These are phyloP conservation scores for Bigelowiella natans DNA, from an alignment of 78 protist genomes.

Conservation along the genomic window DNA sequence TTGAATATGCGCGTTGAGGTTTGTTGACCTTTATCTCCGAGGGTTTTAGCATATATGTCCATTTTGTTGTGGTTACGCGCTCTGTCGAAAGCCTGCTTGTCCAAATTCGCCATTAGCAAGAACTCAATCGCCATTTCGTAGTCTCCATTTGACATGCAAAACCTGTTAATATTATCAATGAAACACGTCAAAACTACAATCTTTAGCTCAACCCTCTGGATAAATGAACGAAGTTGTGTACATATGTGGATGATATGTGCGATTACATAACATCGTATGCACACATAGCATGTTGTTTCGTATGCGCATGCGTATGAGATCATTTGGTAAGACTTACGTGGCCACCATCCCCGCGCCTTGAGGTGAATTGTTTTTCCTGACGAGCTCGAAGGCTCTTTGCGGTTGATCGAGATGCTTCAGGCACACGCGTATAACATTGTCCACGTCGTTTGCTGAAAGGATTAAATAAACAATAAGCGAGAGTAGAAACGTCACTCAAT, in stretches of 20 bases:
- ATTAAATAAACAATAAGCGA: too few relatives aligned
- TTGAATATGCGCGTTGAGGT: too few relatives aligned
- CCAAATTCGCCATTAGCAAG: background rate
- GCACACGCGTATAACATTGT: background rate
- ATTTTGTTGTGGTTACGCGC: background rate
- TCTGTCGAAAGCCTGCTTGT: background rate
- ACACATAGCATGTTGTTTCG: too few relatives aligned
- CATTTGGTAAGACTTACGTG: too few relatives aligned
- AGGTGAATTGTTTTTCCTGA: background rate
- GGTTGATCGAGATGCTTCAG: background rate
- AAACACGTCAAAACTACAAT: too few relatives aligned
- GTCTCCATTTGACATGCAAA: background rate
- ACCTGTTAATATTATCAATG: background rate
- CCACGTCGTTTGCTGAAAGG: background rate
- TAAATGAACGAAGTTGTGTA: too few relatives aligned
- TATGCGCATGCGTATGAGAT: too few relatives aligned
- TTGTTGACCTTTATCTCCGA: background rate
- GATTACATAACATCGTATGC: too few relatives aligned
- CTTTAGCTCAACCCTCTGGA: too few relatives aligned
- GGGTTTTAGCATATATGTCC: background rate
- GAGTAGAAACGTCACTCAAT: too few relatives aligned
- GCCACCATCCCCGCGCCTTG: background rate
- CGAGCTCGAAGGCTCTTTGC: background rate
- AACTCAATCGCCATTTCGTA: background rate
- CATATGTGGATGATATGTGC: too few relatives aligned